These are phyloP conservation scores for Grosmannia clavigera DNA, from an alignment of 2,329 filamentous ascomycete genomes.

Conservation along the genomic window DNA sequence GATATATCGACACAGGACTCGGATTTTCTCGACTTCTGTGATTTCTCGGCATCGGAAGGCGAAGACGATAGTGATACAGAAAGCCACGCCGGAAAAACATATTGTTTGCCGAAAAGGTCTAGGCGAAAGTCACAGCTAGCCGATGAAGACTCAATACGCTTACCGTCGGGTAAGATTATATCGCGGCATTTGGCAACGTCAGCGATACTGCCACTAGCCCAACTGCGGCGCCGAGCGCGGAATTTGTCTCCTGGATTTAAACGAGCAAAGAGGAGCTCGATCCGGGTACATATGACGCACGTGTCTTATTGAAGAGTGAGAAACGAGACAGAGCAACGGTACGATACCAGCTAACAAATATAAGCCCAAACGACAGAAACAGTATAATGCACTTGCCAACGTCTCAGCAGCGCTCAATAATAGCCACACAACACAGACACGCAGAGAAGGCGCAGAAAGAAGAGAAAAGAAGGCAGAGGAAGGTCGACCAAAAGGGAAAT, in stretches of 20 bases:
- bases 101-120: not conserved
- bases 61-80: not conserved
- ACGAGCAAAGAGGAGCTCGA: not conserved
- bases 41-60: constrained; percentile 14
- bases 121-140: constrained; percentile 3
- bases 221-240: constrained; percentile 1
- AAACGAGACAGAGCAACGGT: constrained; percentile 4
- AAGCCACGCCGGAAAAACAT: not conserved
- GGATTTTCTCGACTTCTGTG: constrained; percentile 30
- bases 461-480: constrained; percentile 16
- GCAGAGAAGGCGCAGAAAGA: constrained; percentile 17
- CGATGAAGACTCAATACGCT: constrained; percentile 19
- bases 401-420: constrained; percentile 18
- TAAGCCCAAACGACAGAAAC: constrained; percentile 17
- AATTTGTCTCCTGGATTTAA: not conserved
- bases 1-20: constrained; percentile 22
- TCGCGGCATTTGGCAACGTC: constrained; percentile 12
- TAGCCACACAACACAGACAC: constrained; percentile 16
- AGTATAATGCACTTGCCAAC: constrained; percentile 18
- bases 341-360: constrained; percentile 13
- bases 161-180: constrained; percentile 25
- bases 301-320: constrained; percentile 3
- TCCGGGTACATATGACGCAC: not conserved
- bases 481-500: constrained; percentile 21
- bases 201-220: constrained; percentile 6